phyloP scores from a whole-genome alignment of 1,284 basidiomycete species.

The Coniferiporia weirii region DNA sequence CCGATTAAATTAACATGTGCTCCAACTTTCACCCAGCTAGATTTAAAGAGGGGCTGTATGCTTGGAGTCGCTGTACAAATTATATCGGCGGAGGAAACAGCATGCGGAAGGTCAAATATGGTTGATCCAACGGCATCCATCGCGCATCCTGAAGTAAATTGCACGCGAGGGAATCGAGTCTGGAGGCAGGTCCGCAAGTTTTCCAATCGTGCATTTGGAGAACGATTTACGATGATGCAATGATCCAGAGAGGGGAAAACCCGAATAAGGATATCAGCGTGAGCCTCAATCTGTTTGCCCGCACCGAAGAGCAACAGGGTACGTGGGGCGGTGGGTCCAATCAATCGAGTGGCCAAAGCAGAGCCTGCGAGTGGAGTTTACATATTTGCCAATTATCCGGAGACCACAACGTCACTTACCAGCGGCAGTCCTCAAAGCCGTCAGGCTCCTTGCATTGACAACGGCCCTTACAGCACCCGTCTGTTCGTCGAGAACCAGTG shows the following conservation, averaged over 20 bases:
- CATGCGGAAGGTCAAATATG: conserved; percentile 21
- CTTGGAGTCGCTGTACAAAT: conserved; percentile 79
- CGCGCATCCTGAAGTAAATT: conserved; percentile 24
- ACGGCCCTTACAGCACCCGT: conserved; percentile 66
- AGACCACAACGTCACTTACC: conserved; percentile 40
- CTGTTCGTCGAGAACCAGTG: conserved; percentile 67
- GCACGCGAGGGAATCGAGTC: conserved; percentile 36
- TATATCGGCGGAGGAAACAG: conserved; percentile 43
- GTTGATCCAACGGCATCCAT: conserved; percentile 8
- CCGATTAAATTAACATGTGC: conserved; percentile 76
- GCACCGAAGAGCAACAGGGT: conserved; percentile 69
- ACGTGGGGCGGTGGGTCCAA: conserved; percentile 39
- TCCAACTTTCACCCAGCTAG: conserved; percentile 52
- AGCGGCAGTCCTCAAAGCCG: conserved; percentile 76
- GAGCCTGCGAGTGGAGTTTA: conserved; percentile 46
- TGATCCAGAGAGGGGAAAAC: conserved; percentile 49
- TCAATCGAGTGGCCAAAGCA: conserved; percentile 57
- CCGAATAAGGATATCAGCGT: conserved; percentile 58
- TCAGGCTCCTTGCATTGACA: conserved; percentile 71
- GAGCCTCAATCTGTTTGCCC: conserved; percentile 62
- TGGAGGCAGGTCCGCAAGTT: conserved; percentile 38
- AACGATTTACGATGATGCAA: conserved; percentile 64
- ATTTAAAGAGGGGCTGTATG: conserved; percentile 62
- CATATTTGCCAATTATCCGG: neutral
- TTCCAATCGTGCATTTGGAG: conserved; percentile 45